These are phyloP conservation scores for Guadua angustifolia DNA, from an alignment of 176 grass and related monocot genomes.

Conservation along the genomic window DNA sequence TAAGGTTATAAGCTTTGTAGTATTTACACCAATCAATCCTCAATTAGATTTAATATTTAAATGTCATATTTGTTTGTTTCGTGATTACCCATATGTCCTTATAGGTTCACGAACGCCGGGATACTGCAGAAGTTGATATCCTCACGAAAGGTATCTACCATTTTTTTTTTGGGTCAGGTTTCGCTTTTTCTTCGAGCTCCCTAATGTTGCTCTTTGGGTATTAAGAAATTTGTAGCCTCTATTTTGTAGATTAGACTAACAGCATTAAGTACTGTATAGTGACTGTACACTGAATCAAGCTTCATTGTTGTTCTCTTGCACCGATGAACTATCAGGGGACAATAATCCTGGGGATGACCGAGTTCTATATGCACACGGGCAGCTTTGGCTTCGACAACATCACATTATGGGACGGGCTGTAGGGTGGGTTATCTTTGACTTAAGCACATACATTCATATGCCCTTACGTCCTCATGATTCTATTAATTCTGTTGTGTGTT, in stretches of 20 bases:
- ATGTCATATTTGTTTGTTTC: too few species aligned
- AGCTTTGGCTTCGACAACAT: conserved; percentile 79
- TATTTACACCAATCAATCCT: not conserved
- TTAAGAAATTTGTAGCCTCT: too few species aligned
- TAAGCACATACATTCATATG: too few species aligned
- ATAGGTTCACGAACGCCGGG: conserved; percentile 75
- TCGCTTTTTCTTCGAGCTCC: not conserved
- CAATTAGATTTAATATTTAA: too few species aligned
- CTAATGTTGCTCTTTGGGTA: too few species aligned
- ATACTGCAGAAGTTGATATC: conserved; percentile 64
- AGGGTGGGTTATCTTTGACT: too few species aligned
- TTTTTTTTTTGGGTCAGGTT: not conserved
- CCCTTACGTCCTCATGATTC: too few species aligned
- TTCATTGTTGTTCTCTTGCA: not conserved
- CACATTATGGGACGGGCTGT: conserved; percentile 74
- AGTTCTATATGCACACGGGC: conserved; percentile 64
- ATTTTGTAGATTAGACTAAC: too few species aligned
- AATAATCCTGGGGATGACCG: conserved; percentile 66
- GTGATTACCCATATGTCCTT: too few species aligned
- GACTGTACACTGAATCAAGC: not conserved
- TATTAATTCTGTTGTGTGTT: not conserved
- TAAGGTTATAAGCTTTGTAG: conserved; percentile 53
- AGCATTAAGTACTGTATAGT: not conserved
- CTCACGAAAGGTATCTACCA: conserved; percentile 79
- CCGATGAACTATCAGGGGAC: conserved; percentile 62